Base-by-base conservation (phyloP, 768 basidiomycete genomes). In the Dentipellis fragilis region DNA sequence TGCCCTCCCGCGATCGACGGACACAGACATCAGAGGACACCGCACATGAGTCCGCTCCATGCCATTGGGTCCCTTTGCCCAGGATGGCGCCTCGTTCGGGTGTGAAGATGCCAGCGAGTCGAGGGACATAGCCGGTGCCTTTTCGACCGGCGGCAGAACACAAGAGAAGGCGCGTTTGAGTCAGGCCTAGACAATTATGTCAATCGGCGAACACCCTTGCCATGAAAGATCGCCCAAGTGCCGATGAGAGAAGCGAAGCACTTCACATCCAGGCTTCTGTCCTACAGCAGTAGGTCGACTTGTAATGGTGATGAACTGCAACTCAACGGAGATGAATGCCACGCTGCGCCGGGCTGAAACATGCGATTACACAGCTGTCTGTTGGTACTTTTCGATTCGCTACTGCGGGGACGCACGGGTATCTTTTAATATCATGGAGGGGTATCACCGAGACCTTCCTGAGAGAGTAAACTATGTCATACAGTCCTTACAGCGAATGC, bases 401-500 rank as follows among this genome's bases (percentile, higher is more conserved):
- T 45, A 45, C 19, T 45, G 17, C 38, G 47, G 47, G 52, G 54
- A 51, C 62, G 57, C 57, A 45, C 19, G 16, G 64, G 62, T 63
- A 65, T 65, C 51, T 37, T 36, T 51, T n/a, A 50, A 59, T 53
- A 58, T 35, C 19, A 56, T 45, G 34, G 51, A 57, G 45, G 55
- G 58, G 59, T 59, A 61, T 59, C 55, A 45, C 45, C 49, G 45
- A 45, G 52, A 51, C 40, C 48, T 14, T 52, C 39, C 21, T 52
- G 16, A 58, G n/a, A 19, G 39, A 52, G 38, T 45, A 37, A 39
- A 42, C 35, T 22, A n/a, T 54, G 21, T 69, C 65, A 69, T 55
- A 67, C 66, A 54, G 75, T 78, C 67, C 80, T 78, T 57, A 83
- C 69, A 34, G 80, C 81, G 61, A 83, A 79, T 39, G 80, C 81